Conservation (phyloP, 1,284 basidiomycete genomes). For the Cutaneotrichosporon sp. region DNA sequence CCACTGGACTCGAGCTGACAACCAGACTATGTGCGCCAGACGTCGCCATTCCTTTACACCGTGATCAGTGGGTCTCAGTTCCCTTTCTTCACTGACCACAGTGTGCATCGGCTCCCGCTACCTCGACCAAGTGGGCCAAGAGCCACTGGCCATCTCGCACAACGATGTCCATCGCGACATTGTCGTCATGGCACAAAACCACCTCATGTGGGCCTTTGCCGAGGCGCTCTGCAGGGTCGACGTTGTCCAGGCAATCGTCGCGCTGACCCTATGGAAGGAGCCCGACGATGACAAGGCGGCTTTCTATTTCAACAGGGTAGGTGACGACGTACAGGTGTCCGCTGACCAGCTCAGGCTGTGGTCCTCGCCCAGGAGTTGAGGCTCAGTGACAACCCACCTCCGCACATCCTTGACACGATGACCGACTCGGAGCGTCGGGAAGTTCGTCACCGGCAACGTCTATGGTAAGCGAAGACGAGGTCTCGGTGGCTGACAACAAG, state of each 20-base stretch:
- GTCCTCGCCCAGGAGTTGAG: slow-evolving; percentile 40
- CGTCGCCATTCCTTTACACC: slow-evolving; percentile 39
- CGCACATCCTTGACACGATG: slow-evolving; percentile 26
- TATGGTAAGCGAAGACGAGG: slow-evolving; percentile 31
- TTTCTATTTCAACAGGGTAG: slow-evolving; percentile 40
- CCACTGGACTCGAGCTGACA: neutral
- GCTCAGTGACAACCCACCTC: slow-evolving; percentile 31
- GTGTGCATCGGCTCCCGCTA: slow-evolving; percentile 40
- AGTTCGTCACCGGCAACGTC: slow-evolving; percentile 33
- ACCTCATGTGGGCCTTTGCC: slow-evolving; percentile 40
- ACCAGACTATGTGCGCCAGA: slow-evolving; percentile 33
- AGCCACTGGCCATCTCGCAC: slow-evolving; percentile 29
- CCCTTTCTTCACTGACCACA: slow-evolving; percentile 10
- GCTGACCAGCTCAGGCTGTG: slow-evolving; percentile 28
- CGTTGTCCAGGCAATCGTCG: slow-evolving; percentile 35
- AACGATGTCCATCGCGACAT: slow-evolving; percentile 39
- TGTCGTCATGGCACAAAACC: slow-evolving; percentile 36
- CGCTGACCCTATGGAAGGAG: slow-evolving; percentile 41
- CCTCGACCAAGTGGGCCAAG: slow-evolving; percentile 21
- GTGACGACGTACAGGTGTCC: slow-evolving; percentile 1
- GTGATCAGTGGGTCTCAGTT: slow-evolving; percentile 31
- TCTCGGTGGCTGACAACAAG: slow-evolving; percentile 18
- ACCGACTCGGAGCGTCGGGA: slow-evolving; percentile 24
- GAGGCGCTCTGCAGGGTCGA: slow-evolving; percentile 35
- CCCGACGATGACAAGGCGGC: slow-evolving; percentile 45